These are phyloP conservation scores for Helichrysum umbraculigerum DNA, from an alignment of 129 eudicot genomes.

Conservation along the genomic window DNA sequence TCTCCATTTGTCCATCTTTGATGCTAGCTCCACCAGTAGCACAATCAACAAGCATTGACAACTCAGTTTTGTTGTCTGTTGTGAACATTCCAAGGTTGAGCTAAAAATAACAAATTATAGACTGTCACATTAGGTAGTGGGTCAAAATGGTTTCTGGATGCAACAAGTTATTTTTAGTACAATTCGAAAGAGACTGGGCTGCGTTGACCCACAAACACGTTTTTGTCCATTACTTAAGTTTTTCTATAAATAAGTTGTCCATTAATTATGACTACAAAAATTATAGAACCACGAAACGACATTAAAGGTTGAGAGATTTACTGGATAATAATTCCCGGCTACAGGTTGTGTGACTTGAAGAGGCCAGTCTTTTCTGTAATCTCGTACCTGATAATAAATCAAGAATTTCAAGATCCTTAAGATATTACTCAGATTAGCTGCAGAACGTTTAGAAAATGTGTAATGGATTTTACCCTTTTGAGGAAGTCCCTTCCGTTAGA, in stretches of 20 bases:
- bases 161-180: not conserved
- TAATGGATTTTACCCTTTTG: constrained; percentile 51
- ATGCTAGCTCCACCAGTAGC: constrained; percentile 95
- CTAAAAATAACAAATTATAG: constrained; percentile 34
- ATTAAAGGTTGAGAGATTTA: constrained; percentile 35
- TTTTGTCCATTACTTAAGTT: not conserved
- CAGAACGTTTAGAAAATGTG: not conserved
- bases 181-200: not conserved
- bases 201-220: not conserved
- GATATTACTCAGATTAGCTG: not conserved
- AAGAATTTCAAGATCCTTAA: not conserved
- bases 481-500: constrained; percentile 89
- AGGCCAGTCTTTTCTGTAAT: constrained; percentile 81
- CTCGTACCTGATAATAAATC: constrained; percentile 59
- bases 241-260: not conserved
- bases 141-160: not conserved
- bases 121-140: not conserved
- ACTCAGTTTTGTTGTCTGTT: constrained; percentile 62
- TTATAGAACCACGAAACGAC: not conserved
- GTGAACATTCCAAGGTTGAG: constrained; percentile 78
- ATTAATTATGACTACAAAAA: not conserved
- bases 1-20: constrained; percentile 78
- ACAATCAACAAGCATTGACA: constrained; percentile 88
- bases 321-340: constrained; percentile 97
- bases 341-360: constrained; percentile 84